Base-by-base conservation (phyloP, 2,329 filamentous ascomycete species). In the Metarhizium sp. region DNA sequence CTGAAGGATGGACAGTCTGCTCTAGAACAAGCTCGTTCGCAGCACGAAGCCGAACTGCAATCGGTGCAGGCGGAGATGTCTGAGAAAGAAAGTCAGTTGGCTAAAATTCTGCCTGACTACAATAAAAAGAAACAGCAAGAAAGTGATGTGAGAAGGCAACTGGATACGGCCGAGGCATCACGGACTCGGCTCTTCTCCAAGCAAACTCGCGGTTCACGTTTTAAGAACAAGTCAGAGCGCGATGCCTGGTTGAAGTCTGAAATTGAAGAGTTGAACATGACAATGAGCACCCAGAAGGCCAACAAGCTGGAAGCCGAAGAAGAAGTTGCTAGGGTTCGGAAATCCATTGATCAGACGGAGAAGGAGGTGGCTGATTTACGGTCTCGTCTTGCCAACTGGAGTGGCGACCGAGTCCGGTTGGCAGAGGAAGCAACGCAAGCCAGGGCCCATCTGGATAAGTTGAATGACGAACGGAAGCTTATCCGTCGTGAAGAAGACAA, bases 401-500 rank as follows among this genome's bases (percentile, higher is more conserved):
- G 87, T 29, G 85, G 85, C 50, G 86, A 87, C 58, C 84, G 90
- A 57, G 82, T 87, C 53, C 79, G 80, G 29, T 79, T 95, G 42
- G 83, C 85, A 20, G 84, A 92, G 54, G 80, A 91, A 59, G 81
- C 92, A 1, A 84, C 89, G 59, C 79, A 80, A 58, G 90, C 91
- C 8, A 89, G 89, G 65, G 90, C 95, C 62, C 80, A 81, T 36
- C 77, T 89, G 52, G 90, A 96, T 64, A 84, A 82, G 50, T 76
- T 97, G 13, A 83, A 87, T 59, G 94, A 99, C 59, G 87, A 96
- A 69, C 83, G 91, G 64, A 95, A 95, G 71, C 80, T 88, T 58
- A 79, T 99, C 29, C 90, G 89, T 69, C 86, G 94, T 63, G 90
- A 96, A 69, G 90, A 96, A 59, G 90, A 92, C 62, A 92, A 89